Evolutionary conservation across 2,329 filamentous ascomycete genomes (phyloP).

Genomic region (Bipolaris oryzae): DNA sequence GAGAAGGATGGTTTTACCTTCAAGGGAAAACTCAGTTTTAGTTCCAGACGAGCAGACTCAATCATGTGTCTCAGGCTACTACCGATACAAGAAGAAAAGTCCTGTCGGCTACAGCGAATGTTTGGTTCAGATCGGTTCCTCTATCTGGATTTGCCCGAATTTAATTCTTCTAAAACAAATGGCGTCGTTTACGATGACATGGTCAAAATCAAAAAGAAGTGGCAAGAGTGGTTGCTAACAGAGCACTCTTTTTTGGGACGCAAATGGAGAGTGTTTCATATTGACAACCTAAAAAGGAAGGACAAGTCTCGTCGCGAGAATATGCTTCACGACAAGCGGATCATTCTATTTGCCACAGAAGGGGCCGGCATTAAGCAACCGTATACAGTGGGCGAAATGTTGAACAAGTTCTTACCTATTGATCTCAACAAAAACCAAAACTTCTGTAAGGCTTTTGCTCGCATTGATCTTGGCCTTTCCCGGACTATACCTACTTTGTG

Average conservation of each 20-base stretch:
- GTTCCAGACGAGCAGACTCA: constrained; percentile 14
- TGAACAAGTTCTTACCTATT: constrained; percentile 52
- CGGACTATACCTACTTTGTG: constrained; percentile 45
- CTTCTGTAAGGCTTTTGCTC: constrained; percentile 52
- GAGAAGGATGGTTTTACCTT: constrained; percentile 41
- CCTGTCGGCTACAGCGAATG: constrained; percentile 46
- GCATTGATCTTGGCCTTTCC: constrained; percentile 53
- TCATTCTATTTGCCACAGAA: constrained; percentile 47
- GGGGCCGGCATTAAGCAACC: constrained; percentile 35
- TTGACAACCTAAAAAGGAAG: constrained; percentile 45
- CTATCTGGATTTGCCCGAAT: constrained; percentile 46
- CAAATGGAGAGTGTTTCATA: constrained; percentile 49
- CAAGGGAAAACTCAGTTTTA: constrained; percentile 39
- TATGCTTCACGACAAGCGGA: constrained; percentile 24
- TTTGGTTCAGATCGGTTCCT: constrained; percentile 52
- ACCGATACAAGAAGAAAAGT: constrained; percentile 36
- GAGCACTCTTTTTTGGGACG: constrained; percentile 51
- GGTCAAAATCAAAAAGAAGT: constrained; percentile 30
- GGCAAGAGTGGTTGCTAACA: constrained; percentile 42
- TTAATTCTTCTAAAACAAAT: constrained; percentile 22
- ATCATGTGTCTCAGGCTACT: constrained; percentile 37
- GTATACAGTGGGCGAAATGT: constrained; percentile 32
- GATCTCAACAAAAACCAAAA: constrained; percentile 41
- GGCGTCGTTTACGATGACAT: constrained; percentile 18
- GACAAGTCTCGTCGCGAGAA: constrained; percentile 30